phyloP scores from a whole-genome alignment of 2,329 filamentous ascomycete genomes.

The Botryotinia calthae region DNA sequence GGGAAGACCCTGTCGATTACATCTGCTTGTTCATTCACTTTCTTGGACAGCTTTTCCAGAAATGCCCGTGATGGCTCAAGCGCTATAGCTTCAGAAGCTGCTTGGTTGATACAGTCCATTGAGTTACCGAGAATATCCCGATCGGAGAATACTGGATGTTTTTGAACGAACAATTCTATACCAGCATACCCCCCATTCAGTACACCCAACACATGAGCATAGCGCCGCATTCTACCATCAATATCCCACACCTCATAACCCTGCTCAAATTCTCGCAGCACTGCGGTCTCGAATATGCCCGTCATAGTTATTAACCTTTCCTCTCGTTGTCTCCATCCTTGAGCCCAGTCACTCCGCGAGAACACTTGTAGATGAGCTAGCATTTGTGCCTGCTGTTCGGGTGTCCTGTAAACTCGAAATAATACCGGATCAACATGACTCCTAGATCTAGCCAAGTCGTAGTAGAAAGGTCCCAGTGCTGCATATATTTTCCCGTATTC shows the following conservation, averaged over 20 bases:
- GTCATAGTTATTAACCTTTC: conserved; percentile 73
- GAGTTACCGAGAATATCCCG: conserved; percentile 69
- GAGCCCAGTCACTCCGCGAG: conserved; percentile 73
- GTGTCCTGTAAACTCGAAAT: conserved; percentile 83
- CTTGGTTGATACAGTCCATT: conserved; percentile 75
- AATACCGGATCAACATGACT: conserved; percentile 77
- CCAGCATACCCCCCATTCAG: conserved; percentile 78
- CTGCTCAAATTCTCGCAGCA: conserved; percentile 87
- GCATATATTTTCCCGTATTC: conserved; percentile 91
- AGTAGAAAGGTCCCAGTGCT: conserved; percentile 85
- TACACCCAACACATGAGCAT: conserved; percentile 78
- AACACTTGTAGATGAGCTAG: conserved; percentile 78
- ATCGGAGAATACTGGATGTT: conserved; percentile 79
- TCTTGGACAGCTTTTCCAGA: conserved; percentile 69
- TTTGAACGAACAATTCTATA: conserved; percentile 82
- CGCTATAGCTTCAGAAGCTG: conserved; percentile 63
- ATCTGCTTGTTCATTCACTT: conserved; percentile 77
- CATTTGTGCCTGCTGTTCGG: conserved; percentile 88
- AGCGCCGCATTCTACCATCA: conserved; percentile 83
- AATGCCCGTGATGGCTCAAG: conserved; percentile 79
- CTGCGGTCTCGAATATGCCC: conserved; percentile 84
- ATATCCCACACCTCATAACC: conserved; percentile 88
- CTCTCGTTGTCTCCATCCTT: conserved; percentile 69
- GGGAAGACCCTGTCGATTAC: conserved; percentile 81
- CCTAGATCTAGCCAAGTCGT: conserved; percentile 69